Conservation (phyloP, 208 protist genomes). For the Leishmania tropica region DNA sequence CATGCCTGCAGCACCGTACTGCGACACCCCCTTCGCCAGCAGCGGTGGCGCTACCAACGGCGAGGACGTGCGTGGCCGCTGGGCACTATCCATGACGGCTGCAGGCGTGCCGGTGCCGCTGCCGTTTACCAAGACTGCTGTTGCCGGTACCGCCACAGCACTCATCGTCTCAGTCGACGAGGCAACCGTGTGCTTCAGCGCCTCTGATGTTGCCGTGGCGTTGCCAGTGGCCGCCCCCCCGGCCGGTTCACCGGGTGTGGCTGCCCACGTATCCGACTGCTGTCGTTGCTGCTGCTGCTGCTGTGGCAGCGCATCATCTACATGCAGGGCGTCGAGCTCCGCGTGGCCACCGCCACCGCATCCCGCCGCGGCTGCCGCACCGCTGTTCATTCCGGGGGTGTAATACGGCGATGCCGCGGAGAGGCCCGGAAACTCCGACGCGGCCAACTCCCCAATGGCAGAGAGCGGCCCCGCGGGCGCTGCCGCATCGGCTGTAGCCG, state of each 20-base stretch:
- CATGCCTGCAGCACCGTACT: slow-evolving; percentile 13
- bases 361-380: neutral
- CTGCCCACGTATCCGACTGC: slow-evolving; percentile 15
- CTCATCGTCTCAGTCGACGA: neutral
- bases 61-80: neutral
- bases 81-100: neutral
- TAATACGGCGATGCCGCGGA: slow-evolving; percentile 12
- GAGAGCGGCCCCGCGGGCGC: neutral
- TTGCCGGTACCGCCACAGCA: neutral
- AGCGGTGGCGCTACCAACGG: neutral
- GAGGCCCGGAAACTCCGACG: neutral
- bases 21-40: neutral
- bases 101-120: neutral
- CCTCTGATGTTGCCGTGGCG: neutral
- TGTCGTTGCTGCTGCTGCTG: neutral
- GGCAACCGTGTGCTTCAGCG: neutral
- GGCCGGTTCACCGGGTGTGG: neutral
- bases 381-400: slow-evolving; percentile 5
- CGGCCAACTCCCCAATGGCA: neutral
- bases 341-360: neutral
- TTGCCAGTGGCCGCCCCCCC: neutral
- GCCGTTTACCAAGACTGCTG: neutral
- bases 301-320: neutral
- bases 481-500: neutral
- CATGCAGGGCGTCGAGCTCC: neutral